Evolutionary conservation across 257 asterid species (phyloP).

Genomic region (Forsythia suspensa): DNA sequence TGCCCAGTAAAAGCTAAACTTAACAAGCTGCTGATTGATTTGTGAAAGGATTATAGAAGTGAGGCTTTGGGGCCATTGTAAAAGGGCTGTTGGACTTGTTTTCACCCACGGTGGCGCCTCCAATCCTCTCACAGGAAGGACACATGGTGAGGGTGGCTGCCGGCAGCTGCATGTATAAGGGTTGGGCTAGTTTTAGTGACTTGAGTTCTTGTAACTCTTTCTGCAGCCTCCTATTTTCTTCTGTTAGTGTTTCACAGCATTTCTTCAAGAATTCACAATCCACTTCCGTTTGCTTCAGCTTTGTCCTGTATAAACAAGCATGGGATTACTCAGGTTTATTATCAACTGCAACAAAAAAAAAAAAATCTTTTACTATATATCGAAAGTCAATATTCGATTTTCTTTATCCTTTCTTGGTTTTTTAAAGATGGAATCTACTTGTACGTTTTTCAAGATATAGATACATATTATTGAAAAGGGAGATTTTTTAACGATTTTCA

Average conservation of each 20-base stretch:
- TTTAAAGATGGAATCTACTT: neutral
- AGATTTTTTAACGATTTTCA: too few relatives aligned
- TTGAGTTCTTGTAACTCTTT: conserved; percentile 87
- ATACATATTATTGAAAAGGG: neutral
- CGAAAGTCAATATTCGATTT: neutral
- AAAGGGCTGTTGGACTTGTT: conserved; percentile 45
- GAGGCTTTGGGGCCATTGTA: conserved; percentile 57
- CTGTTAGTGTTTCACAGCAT: conserved; percentile 86
- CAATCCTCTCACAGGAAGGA: conserved; percentile 74
- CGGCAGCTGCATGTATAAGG: conserved; percentile 80
- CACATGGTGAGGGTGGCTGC: conserved; percentile 90
- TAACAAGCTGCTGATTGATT: conserved; percentile 67
- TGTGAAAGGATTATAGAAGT: conserved; percentile 55
- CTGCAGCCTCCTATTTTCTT: conserved; percentile 82
- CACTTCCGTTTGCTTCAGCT: conserved; percentile 95
- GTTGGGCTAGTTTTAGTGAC: conserved; percentile 68
- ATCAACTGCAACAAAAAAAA: neutral
- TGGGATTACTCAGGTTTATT: neutral
- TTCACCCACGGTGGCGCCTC: conserved; percentile 35
- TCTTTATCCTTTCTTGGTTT: neutral
- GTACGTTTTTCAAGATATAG: neutral
- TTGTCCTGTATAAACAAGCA: conserved; percentile 48
- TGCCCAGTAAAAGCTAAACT: conserved; percentile 1
- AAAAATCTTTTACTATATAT: too few relatives aligned
- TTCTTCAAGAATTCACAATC: conserved; percentile 93